phyloP scores from a whole-genome alignment of 306 rosid genomes.

The Malus sieversii region DNA sequence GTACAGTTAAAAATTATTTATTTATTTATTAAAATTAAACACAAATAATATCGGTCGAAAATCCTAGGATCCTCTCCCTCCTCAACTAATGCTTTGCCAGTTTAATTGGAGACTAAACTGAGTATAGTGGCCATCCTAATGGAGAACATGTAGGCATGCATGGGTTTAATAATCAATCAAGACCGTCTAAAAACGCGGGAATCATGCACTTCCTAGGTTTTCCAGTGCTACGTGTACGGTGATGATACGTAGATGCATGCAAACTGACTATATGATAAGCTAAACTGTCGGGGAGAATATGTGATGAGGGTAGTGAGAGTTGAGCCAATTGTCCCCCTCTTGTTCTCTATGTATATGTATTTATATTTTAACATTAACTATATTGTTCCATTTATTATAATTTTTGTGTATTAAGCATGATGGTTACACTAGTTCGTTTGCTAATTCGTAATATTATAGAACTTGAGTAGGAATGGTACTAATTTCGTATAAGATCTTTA shows the following conservation, averaged over 20 bases:
- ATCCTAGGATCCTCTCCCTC: neutral
- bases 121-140: neutral
- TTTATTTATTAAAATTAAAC: no score
- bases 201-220: neutral
- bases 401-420: no score
- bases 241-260: neutral
- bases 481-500: no score
- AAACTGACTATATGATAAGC: neutral
- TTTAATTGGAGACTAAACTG: neutral
- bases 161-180: neutral
- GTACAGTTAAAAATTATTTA: no score
- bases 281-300: neutral
- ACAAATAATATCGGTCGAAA: no score
- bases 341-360: neutral
- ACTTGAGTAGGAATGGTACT: no score
- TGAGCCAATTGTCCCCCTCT: constrained; percentile 20
- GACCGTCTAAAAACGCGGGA: neutral
- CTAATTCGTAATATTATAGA: no score
- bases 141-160: neutral
- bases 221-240: constrained; percentile 13
- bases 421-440: no score
- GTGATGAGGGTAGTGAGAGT: constrained; percentile 17
- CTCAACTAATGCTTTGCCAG: neutral
- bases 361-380: no score
- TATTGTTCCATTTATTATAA: no score